Percentiles rank a stretch among this genome's conserved stretches.
Conservation (phyloP, 1,284 basidiomycete genomes). For the Mrakiaceae sp. region DNA sequence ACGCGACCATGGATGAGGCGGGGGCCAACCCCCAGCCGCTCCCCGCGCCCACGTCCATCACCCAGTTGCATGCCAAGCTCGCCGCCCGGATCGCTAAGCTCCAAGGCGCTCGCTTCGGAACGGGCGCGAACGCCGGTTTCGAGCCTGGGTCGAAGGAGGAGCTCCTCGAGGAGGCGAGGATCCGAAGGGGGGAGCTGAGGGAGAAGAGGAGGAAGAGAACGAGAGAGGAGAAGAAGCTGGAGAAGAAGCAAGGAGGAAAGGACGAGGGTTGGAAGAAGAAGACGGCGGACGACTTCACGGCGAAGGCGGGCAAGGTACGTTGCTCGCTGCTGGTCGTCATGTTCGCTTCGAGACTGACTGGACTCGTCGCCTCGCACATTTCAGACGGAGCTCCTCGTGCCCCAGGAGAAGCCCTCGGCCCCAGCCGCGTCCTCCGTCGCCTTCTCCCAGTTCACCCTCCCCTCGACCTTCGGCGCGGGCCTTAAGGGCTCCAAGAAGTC, state of each 20-base stretch:
- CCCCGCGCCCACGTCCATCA: constrained; percentile 53
- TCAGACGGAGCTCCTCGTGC: constrained; percentile 63
- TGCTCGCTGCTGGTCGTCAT: constrained; percentile 16
- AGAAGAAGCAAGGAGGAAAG: constrained; percentile 40
- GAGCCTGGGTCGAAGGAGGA: constrained; percentile 51
- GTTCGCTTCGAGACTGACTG: neutral
- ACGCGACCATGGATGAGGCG: constrained; percentile 25
- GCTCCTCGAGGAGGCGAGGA: constrained; percentile 63
- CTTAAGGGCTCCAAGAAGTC: constrained; percentile 34
- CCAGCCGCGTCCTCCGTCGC: constrained; percentile 43
- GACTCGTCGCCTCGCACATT: constrained; percentile 1
- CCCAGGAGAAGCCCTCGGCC: constrained; percentile 24
- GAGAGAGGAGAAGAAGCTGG: constrained; percentile 49
- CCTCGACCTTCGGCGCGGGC: constrained; percentile 32
- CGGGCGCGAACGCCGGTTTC: constrained; percentile 13
- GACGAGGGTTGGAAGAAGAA: constrained; percentile 41
- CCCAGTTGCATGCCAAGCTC: constrained; percentile 61
- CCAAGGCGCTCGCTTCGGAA: constrained; percentile 36
- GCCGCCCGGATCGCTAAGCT: constrained; percentile 65
- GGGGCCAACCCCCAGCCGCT: constrained; percentile 45
- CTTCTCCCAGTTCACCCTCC: constrained; percentile 51
- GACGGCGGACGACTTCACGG: constrained; percentile 36
- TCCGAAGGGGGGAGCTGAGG: constrained; percentile 63
- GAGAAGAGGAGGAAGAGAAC: constrained; percentile 73
- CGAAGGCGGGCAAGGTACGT: constrained; percentile 31